Evolutionary conservation across 176 grass and related monocot genomes (phyloP).

Genomic region (Avena eriantha): DNA sequence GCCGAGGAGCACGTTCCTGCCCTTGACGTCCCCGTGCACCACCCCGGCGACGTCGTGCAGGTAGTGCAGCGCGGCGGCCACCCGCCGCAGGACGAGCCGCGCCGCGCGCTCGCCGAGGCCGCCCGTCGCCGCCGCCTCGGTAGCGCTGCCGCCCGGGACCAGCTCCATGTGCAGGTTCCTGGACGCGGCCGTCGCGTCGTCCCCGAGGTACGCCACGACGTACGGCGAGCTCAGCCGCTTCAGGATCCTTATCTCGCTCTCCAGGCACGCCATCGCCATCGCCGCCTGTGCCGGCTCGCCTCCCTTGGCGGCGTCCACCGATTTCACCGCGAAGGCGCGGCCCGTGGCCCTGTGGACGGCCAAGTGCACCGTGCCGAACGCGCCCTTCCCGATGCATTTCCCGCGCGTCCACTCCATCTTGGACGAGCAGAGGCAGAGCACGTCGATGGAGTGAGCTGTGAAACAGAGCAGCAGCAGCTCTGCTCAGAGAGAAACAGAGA

Average conservation of each 20-base stretch:
- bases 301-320: conserved; percentile 41
- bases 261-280: conserved; percentile 57
- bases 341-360: conserved; percentile 58
- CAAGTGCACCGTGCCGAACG: conserved; percentile 75
- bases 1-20: conserved; percentile 71
- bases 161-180: conserved; percentile 92
- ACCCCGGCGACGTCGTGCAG: conserved; percentile 70
- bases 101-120: conserved; percentile 55
- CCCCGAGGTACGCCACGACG: conserved; percentile 77
- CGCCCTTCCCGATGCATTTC: conserved; percentile 73
- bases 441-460: not conserved
- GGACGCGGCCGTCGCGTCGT: conserved; percentile 40
- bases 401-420: conserved; percentile 65
- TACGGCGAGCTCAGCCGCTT: conserved; percentile 65
- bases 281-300: conserved; percentile 3
- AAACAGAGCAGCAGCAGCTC: not conserved
- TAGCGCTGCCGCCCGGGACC: conserved; percentile 60
- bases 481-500: conserved; percentile 17
- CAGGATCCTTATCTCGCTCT: conserved; percentile 85
- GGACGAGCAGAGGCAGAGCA: conserved; percentile 12
- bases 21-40: conserved; percentile 95
- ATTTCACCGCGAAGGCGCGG: conserved; percentile 80
- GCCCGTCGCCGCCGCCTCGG: conserved; percentile 43
- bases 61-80: conserved; percentile 67
- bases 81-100: conserved; percentile 50